Evolutionary conservation across 768 basidiomycete species (phyloP), one percentile per base, ranked within the genome.

Genomic region (Agrocybe praecox): DNA sequence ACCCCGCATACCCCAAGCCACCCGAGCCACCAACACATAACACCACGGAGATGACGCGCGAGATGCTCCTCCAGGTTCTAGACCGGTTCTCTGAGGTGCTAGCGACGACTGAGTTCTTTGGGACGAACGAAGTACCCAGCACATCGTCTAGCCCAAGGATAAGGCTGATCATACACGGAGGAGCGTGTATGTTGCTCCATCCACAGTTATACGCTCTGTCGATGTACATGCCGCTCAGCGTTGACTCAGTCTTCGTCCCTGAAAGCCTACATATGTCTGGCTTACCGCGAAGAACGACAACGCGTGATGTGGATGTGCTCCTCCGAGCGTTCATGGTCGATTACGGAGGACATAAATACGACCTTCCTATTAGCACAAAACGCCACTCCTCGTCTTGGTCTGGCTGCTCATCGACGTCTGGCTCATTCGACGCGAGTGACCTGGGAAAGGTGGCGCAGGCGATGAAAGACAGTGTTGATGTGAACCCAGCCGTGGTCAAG

Each of bases 161-260:
- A 3, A 79, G 83, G 6, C 76, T 90, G n/a, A 83, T 89, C 46
- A 76, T 88, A 0, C 89, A 90, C 55, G 89, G 89, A 19, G 89
- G 89, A 0, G 88, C 86, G 0, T 86, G 86, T 52, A 89, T 90
- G 86, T 78, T 90, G 21, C 76, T 90, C 1, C 87, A 90, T 46
- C 76, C 76, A 0, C 65, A 69, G 1, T 65, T 81, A 0, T 65
- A 74, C 53, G 55, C 57, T 2, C 72, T 80, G 10, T 61, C 56
- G 6, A 19, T 53, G 52, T n/a, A 58, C 10, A 36, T 58, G 51
- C 42, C 57, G 43, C 23, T 53, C 33, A 34, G 15, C 8, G 33
- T 15, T 34, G 33, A 34, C 15, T 34, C 15, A 15, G 33, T 34
- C 7, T n/a, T 15, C 17, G 22, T 42, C 36, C 40, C 23, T 12